Conservation (phyloP, 2,329 filamentous ascomycete species). For the Neoscytalidium dimidiatum region DNA sequence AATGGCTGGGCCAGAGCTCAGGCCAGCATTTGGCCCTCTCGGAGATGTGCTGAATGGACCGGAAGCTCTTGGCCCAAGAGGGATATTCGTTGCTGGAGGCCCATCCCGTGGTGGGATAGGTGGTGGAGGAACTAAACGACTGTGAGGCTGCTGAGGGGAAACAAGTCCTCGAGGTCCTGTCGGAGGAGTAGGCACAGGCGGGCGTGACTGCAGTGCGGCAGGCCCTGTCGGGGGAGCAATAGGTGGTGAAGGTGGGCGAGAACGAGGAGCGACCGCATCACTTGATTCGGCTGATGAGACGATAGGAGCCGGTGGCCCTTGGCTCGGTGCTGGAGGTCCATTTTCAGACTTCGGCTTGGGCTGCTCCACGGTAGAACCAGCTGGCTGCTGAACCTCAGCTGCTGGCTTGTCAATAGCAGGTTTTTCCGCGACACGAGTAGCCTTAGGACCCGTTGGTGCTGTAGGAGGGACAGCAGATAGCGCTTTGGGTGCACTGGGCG, state of each 20-base stretch:
- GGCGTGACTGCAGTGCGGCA: slow-evolving; percentile 13
- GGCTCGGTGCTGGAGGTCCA: background rate
- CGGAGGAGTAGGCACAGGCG: slow-evolving; percentile 10
- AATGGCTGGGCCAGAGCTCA: slow-evolving; percentile 25
- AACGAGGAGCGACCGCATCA: background rate
- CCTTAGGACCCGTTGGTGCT: slow-evolving; percentile 28
- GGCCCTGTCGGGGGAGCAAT: slow-evolving; percentile 14
- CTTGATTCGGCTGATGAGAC: slow-evolving; percentile 18
- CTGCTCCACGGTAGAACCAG: slow-evolving; percentile 26
- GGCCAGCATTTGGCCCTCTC: slow-evolving; percentile 25
- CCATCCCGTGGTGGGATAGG: slow-evolving; percentile 31
- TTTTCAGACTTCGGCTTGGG: slow-evolving; percentile 9
- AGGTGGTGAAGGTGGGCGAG: slow-evolving; percentile 17
- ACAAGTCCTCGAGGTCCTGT: slow-evolving; percentile 19
- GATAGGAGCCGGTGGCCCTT: slow-evolving; percentile 16
- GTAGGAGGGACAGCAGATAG: slow-evolving; percentile 23
- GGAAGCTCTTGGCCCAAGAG: slow-evolving; percentile 32
- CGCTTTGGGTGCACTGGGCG: slow-evolving; percentile 40
- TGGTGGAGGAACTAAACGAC: slow-evolving; percentile 19
- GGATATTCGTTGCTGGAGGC: slow-evolving; percentile 29
- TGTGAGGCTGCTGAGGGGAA: slow-evolving; percentile 15
- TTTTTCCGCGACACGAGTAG: slow-evolving; percentile 36
- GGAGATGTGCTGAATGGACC: slow-evolving; percentile 37
- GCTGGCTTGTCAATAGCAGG: slow-evolving; percentile 23
- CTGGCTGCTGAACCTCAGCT: slow-evolving; percentile 21